Evolutionary conservation across 768 basidiomycete species (phyloP).

Genomic region (Sporobolomyces phaffii): DNA sequence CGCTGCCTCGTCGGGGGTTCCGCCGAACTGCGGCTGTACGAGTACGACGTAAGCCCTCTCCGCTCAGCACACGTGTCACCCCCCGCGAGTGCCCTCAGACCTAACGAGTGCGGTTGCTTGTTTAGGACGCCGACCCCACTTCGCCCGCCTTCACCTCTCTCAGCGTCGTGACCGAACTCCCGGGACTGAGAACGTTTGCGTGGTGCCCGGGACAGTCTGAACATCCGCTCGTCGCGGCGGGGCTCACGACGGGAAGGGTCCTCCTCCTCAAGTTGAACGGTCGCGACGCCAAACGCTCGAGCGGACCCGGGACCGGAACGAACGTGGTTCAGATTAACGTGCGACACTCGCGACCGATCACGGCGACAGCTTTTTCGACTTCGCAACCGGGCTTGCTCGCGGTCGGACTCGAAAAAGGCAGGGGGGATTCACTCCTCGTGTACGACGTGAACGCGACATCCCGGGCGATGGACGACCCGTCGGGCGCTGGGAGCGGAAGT

Average conservation of each 20-base stretch:
- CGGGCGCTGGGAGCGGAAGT: neutral
- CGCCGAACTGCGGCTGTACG: conserved; percentile 16
- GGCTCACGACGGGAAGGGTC: conserved; percentile 33
- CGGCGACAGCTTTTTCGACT: conserved; percentile 36
- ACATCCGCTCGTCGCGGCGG: conserved; percentile 31
- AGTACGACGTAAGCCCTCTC: conserved; percentile 3
- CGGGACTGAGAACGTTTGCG: conserved; percentile 28
- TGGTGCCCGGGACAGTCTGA: conserved; percentile 29
- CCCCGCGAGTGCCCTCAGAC: too few relatives aligned
- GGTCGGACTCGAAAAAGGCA: conserved; percentile 40
- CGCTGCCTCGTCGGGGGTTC: conserved; percentile 29
- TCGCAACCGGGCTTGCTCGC: conserved; percentile 37
- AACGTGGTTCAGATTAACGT: conserved; percentile 24
- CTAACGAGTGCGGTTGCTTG: too few relatives aligned
- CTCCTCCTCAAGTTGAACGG: conserved; percentile 31
- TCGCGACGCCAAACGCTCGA: neutral
- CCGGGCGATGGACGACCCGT: conserved; percentile 19
- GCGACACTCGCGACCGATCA: conserved; percentile 39
- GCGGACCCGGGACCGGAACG: neutral
- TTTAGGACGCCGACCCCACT: neutral
- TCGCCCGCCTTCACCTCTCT: neutral
- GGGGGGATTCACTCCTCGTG: conserved; percentile 39
- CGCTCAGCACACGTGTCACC: too few relatives aligned
- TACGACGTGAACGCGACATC: conserved; percentile 33
- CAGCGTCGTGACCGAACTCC: conserved; percentile 22